Evolutionary conservation across 2,329 filamentous ascomycete species (phyloP).

Genomic region (Penicillium verrucosum): DNA sequence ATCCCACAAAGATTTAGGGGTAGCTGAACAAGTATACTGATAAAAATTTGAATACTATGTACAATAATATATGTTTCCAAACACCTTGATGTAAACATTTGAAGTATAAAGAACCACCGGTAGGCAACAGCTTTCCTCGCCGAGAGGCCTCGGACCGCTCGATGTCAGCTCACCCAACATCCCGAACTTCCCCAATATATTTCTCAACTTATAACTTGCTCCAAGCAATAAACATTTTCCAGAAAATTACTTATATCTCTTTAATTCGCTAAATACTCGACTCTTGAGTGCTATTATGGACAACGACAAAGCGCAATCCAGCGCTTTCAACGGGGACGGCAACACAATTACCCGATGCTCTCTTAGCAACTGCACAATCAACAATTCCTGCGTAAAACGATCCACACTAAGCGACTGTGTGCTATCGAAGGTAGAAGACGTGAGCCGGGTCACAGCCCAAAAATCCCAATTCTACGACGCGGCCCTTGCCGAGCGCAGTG

Average conservation of each 20-base stretch:
- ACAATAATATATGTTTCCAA: too few relatives aligned
- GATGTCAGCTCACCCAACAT: neutral
- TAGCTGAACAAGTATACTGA: too few relatives aligned
- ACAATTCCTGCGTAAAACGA: slow-evolving; percentile 11
- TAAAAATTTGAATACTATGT: too few relatives aligned
- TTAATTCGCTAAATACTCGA: neutral
- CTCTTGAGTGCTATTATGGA: neutral
- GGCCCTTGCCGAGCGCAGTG: slow-evolving; percentile 11
- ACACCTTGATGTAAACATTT: too few relatives aligned
- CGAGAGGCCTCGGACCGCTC: neutral
- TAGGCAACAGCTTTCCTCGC: neutral
- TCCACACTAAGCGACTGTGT: slow-evolving; percentile 15
- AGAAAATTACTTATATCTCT: neutral
- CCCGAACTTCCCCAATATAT: neutral
- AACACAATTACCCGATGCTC: slow-evolving; percentile 19
- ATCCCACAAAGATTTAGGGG: too few relatives aligned
- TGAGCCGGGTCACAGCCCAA: slow-evolving; percentile 7
- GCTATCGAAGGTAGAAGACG: slow-evolving; percentile 13
- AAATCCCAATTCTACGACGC: slow-evolving; percentile 16
- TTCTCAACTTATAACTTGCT: neutral
- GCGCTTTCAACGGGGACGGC: neutral
- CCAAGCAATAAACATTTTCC: too few relatives aligned
- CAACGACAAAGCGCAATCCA: neutral
- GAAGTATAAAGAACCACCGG: neutral
- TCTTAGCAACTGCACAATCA: slow-evolving; percentile 16